A percentile compares a stretch with the other conserved stretches of the same genome.
Evolutionary conservation across 2,329 filamentous ascomycete species (phyloP).

Genomic region (Emmonsiellopsis sp.): DNA sequence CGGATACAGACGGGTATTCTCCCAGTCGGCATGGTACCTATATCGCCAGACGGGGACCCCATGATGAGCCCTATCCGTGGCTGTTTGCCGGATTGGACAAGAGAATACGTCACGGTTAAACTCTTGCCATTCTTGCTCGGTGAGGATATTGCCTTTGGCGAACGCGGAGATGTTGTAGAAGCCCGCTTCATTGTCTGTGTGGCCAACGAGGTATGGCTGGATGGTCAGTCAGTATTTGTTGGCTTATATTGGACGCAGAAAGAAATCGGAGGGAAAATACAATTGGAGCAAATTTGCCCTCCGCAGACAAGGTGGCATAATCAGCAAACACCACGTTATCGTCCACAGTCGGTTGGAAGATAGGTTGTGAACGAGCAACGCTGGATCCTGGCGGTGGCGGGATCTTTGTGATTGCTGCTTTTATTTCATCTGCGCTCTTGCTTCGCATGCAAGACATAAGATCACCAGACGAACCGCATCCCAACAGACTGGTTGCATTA

Average conservation of each 20-base stretch:
- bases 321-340: slow-evolving; percentile 33
- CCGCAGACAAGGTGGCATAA: slow-evolving; percentile 26
- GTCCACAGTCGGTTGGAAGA: slow-evolving; percentile 38
- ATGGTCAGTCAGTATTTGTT: neutral
- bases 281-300: slow-evolving; percentile 31
- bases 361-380: slow-evolving; percentile 18
- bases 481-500: slow-evolving; percentile 29
- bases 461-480: slow-evolving; percentile 26
- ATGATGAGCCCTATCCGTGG: slow-evolving; percentile 23
- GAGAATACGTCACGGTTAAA: slow-evolving; percentile 41
- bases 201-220: slow-evolving; percentile 34
- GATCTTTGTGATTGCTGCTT: slow-evolving; percentile 29
- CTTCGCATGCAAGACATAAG: slow-evolving; percentile 32
- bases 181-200: slow-evolving; percentile 39
- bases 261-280: slow-evolving; percentile 9
- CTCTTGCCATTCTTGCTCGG: slow-evolving; percentile 25
- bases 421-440: slow-evolving; percentile 25
- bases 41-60: slow-evolving; percentile 37
- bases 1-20: slow-evolving; percentile 39
- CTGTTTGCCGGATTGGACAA: slow-evolving; percentile 37
- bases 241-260: neutral
- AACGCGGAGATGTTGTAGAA: slow-evolving; percentile 41
- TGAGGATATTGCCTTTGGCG: slow-evolving; percentile 31
- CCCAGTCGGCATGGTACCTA: slow-evolving; percentile 43
- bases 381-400: slow-evolving; percentile 21